Conservation (phyloP, 139 green algal genomes). For the Desmodesmus armatus region DNA sequence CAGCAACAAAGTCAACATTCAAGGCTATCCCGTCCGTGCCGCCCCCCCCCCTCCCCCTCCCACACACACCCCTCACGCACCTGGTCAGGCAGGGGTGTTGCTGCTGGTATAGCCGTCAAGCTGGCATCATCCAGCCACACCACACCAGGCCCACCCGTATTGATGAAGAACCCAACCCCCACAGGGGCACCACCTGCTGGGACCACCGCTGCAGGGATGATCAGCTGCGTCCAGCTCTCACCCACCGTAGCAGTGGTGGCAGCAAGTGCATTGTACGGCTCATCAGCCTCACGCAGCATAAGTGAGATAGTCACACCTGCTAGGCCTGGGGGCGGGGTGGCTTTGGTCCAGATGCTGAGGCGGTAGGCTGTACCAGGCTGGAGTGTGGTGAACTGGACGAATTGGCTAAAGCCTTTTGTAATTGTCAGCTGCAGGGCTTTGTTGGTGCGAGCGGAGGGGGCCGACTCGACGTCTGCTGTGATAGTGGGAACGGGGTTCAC, state of each 20-base stretch:
- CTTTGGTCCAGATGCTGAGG: not conserved
- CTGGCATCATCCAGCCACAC: conserved; percentile 18
- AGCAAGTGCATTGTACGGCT: not conserved
- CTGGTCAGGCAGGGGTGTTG: not conserved
- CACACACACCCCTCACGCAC: too few relatives aligned
- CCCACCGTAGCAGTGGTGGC: not conserved
- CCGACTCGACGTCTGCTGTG: not conserved
- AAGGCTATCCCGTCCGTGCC: too few relatives aligned
- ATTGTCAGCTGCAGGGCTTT: too few relatives aligned
- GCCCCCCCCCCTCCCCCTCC: too few relatives aligned
- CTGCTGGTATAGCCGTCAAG: not conserved
- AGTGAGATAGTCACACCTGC: not conserved
- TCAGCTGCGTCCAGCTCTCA: not conserved
- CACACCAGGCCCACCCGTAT: not conserved
- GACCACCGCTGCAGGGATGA: not conserved
- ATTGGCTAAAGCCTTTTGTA: not conserved
- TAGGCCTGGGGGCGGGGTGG: not conserved
- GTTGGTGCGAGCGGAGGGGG: too few relatives aligned
- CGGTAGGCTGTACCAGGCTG: not conserved
- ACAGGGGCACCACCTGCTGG: not conserved
- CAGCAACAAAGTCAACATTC: too few relatives aligned
- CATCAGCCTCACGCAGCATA: not conserved
- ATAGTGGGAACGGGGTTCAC: not conserved
- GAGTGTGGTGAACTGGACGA: not conserved
- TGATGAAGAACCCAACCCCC: not conserved